Percentiles rank a stretch among this genome's conserved stretches.
phyloP scores from a whole-genome alignment of 805 yeast genomes.

The Pichia manshurica region DNA sequence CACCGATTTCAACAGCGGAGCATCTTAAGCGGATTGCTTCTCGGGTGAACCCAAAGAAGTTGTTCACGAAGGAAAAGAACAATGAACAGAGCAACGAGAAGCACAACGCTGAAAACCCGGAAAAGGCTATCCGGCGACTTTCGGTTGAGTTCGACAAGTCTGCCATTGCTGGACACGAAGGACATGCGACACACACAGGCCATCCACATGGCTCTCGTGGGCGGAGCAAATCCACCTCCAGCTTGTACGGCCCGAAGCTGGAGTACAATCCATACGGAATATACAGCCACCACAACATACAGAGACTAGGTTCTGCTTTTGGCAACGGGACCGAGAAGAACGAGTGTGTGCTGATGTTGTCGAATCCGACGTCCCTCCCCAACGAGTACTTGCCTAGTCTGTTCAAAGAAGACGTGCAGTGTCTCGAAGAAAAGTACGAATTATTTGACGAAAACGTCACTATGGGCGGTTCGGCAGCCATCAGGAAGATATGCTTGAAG shows the following conservation, averaged over 20 bases:
- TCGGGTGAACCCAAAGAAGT: neutral
- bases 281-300: slow-evolving; percentile 30
- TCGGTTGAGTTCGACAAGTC: neutral
- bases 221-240: slow-evolving; percentile 1
- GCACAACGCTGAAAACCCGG: neutral
- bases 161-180: neutral
- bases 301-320: slow-evolving; percentile 29
- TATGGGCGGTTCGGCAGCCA: slow-evolving; percentile 68
- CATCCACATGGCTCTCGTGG: neutral
- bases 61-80: slow-evolving; percentile 4
- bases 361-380: slow-evolving; percentile 60
- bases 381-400: slow-evolving; percentile 55
- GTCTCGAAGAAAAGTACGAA: slow-evolving; percentile 51
- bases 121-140: neutral
- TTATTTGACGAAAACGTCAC: slow-evolving; percentile 45
- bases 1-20: neutral
- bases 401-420: slow-evolving; percentile 41
- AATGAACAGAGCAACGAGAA: neutral
- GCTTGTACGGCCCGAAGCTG: slow-evolving; percentile 29
- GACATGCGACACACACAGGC: neutral
- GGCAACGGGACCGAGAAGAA: slow-evolving; percentile 19
- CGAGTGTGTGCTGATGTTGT: slow-evolving; percentile 40
- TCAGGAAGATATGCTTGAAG: slow-evolving; percentile 40
- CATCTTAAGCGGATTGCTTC: slow-evolving; percentile 2
- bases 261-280: slow-evolving; percentile 62